phyloP scores from a whole-genome alignment of 2,329 filamentous ascomycete genomes.

The Paracoccidioides lutzii region DNA sequence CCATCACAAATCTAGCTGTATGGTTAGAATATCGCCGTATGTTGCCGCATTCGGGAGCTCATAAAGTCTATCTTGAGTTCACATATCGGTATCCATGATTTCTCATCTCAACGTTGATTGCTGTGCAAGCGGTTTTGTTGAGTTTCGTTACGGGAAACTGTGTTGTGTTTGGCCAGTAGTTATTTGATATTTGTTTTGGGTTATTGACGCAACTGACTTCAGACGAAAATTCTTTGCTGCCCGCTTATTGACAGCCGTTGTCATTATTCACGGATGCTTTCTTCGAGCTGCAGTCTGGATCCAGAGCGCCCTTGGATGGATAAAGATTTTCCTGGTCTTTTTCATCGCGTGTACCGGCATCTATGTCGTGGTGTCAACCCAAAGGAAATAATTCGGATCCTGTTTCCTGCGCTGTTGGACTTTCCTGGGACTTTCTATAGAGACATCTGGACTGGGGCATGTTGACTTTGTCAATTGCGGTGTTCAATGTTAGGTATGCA shows the following conservation, averaged over 20 bases:
- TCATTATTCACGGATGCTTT: constrained; percentile 26
- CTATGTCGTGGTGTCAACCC: neutral
- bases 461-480: constrained; percentile 39
- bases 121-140: constrained; percentile 50
- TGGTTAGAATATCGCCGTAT: constrained; percentile 57
- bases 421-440: neutral
- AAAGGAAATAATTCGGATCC: neutral
- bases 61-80: constrained; percentile 60
- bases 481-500: constrained; percentile 50
- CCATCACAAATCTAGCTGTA: constrained; percentile 48
- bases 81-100: constrained; percentile 51
- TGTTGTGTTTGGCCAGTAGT: constrained; percentile 56
- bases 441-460: neutral
- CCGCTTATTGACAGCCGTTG: neutral
- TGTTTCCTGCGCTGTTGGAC: neutral
- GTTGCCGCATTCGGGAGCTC: constrained; percentile 54
- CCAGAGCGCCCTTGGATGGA: constrained; percentile 50
- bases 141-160: constrained; percentile 59
- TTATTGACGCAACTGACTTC: constrained; percentile 21
- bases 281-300: constrained; percentile 45
- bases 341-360: constrained; percentile 1
- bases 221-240: neutral
- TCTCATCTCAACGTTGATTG: constrained; percentile 52
- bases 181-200: constrained; percentile 48
- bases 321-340: constrained; percentile 40